phyloP scores from a whole-genome alignment of 192 early-diverging fungal species.

The Spizellomyces punctatus region DNA sequence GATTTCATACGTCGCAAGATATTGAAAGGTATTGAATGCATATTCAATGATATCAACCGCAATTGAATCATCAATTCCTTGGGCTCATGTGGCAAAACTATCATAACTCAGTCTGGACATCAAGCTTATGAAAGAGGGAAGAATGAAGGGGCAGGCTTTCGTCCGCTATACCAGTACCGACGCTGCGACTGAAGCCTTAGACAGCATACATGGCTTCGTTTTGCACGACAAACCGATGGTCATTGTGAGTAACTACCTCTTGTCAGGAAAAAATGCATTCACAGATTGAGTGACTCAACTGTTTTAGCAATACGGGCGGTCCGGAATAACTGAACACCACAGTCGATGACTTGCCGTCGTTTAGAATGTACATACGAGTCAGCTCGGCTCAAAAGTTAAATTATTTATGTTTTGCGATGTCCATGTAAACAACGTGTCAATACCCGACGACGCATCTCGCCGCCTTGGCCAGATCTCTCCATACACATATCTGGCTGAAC shows the following conservation, averaged over 20 bases:
- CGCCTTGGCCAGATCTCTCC: constrained; percentile 77
- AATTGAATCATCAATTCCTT: not conserved
- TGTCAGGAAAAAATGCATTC: not conserved
- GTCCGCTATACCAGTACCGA: constrained; percentile 38
- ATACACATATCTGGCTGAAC: constrained; percentile 61
- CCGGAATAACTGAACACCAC: no score
- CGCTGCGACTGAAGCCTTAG: constrained; percentile 34
- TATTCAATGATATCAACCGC: no score
- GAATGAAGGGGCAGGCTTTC: constrained; percentile 52
- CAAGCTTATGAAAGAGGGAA: constrained; percentile 41
- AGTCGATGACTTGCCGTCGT: no score
- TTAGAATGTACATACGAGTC: no score
- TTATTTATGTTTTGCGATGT: no score
- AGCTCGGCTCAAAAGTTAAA: no score
- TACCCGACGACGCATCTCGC: constrained; percentile 59
- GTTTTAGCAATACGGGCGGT: constrained; percentile 1
- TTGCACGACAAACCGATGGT: constrained; percentile 50
- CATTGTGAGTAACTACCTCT: constrained; percentile 21
- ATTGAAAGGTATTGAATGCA: no score
- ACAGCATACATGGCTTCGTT: constrained; percentile 39
- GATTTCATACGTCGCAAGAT: not conserved
- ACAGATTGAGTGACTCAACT: not conserved
- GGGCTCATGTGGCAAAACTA: not conserved
- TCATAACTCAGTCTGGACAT: constrained; percentile 33
- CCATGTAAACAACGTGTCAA: not conserved